phyloP scores from a whole-genome alignment of 129 eudicot genomes.

The Sambucus nigra region DNA sequence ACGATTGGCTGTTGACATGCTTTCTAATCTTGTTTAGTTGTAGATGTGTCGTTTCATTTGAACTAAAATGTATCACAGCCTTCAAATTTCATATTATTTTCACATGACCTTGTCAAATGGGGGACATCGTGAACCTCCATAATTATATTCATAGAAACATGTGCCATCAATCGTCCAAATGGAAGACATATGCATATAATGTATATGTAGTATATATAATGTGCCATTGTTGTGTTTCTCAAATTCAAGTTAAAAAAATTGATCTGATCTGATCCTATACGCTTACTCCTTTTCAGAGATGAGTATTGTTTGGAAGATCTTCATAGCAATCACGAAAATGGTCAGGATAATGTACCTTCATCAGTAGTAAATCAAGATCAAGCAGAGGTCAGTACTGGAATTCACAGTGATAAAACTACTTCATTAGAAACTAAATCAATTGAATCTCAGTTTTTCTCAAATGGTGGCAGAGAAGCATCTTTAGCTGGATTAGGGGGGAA shows the following conservation, averaged over 20 bases:
- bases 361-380: slow-evolving; percentile 13
- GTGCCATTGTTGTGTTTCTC: not conserved
- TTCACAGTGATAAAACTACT: slow-evolving; percentile 17
- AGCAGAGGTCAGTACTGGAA: slow-evolving; percentile 23
- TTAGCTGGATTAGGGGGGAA: slow-evolving; percentile 39
- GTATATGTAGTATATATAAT: not conserved
- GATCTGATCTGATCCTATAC: slow-evolving; percentile 7
- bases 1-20: too few species aligned
- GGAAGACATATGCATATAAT: not conserved
- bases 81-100: not conserved
- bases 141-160: slow-evolving; percentile 4
- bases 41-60: too few species aligned
- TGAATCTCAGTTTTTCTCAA: slow-evolving; percentile 22
- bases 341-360: slow-evolving; percentile 1
- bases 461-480: slow-evolving; percentile 31
- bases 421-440: slow-evolving; percentile 23
- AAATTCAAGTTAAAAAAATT: not conserved
- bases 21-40: too few species aligned
- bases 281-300: slow-evolving; percentile 38
- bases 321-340: slow-evolving; percentile 12
- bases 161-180: not conserved
- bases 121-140: not conserved
- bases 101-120: not conserved
- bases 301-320: slow-evolving; percentile 33
- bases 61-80: not conserved